Percentiles rank a stretch among this genome's conserved stretches.
phyloP scores from a whole-genome alignment of 352 stramenopile genomes.

The Phytophthora vignae region DNA sequence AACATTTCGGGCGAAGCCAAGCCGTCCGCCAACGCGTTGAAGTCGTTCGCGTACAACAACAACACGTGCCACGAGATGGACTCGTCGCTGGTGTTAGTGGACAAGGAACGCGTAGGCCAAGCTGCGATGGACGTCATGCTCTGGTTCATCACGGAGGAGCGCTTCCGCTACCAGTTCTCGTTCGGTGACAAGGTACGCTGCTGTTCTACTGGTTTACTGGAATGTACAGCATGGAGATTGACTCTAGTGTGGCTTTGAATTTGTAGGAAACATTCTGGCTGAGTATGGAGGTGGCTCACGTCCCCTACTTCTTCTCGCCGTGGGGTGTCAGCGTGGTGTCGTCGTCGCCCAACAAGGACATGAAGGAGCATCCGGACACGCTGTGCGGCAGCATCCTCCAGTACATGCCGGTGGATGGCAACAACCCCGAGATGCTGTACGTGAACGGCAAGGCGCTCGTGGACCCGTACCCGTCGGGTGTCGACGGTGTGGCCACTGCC shows the following conservation, averaged over 20 bases:
- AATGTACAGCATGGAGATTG: not conserved
- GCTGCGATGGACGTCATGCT: conserved; percentile 41
- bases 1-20: conserved; percentile 25
- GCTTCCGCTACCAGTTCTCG: conserved; percentile 40
- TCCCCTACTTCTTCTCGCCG: conserved; percentile 52
- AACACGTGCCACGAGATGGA: conserved; percentile 68
- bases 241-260: not conserved
- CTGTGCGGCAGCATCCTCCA: conserved; percentile 37
- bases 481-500: conserved; percentile 25
- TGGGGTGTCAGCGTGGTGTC: conserved; percentile 51
- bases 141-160: conserved; percentile 44
- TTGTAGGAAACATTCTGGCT: conserved; percentile 50
- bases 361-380: conserved; percentile 42
- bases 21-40: conserved; percentile 48
- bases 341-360: conserved; percentile 44
- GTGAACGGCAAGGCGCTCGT: conserved; percentile 37
- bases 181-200: conserved; percentile 42
- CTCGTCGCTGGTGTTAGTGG: conserved; percentile 38
- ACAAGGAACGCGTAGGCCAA: conserved; percentile 45
- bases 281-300: conserved; percentile 49
- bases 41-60: conserved; percentile 56
- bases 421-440: conserved; percentile 34
- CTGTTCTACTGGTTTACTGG: not conserved
- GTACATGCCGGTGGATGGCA: conserved; percentile 33
- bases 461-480: conserved; percentile 36